Percentiles rank a stretch among this genome's conserved stretches.
Conservation (phyloP, 805 yeast species). For the Starmerella davenportii region DNA sequence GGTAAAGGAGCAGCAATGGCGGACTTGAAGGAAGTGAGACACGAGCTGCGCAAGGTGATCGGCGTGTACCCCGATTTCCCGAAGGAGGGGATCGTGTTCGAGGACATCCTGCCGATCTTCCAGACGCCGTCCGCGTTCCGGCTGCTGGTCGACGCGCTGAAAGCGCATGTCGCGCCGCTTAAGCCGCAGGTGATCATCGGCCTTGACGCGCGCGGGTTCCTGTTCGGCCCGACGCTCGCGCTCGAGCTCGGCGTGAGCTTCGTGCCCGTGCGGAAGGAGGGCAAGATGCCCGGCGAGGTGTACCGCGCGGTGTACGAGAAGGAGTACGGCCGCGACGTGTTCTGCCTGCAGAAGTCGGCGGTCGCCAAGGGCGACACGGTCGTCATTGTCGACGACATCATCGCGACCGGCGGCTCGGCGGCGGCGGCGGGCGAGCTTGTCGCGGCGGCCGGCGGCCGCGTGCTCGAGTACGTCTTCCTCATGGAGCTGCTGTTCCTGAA, state of each 20-base stretch:
- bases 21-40: constrained; percentile 11
- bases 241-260: constrained; percentile 77
- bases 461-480: constrained; percentile 68
- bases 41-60: constrained; percentile 19
- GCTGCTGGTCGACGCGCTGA: constrained; percentile 63
- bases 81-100: constrained; percentile 75
- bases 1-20: too few relatives aligned
- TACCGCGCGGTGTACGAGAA: constrained; percentile 57
- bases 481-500: constrained; percentile 90
- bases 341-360: constrained; percentile 73
- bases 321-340: constrained; percentile 81
- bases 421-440: constrained; percentile 81
- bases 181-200: constrained; percentile 80
- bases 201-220: constrained; percentile 88
- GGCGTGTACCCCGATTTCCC: constrained; percentile 89
- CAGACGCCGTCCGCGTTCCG: constrained; percentile 64
- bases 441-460: constrained; percentile 43
- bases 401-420: constrained; percentile 98
- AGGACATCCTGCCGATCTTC: constrained; percentile 92
- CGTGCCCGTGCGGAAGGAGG: constrained; percentile 87
- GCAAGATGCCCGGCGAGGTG: constrained; percentile 82
- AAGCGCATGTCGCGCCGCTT: constrained; percentile 43
- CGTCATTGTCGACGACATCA: constrained; percentile 81
- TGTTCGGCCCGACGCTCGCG: constrained; percentile 92
- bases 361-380: constrained; percentile 68